A percentile compares a stretch with the other conserved stretches of the same genome.
These are phyloP conservation scores for Sedum album DNA, from an alignment of 164 flowering plant species.

Conservation along the genomic window DNA sequence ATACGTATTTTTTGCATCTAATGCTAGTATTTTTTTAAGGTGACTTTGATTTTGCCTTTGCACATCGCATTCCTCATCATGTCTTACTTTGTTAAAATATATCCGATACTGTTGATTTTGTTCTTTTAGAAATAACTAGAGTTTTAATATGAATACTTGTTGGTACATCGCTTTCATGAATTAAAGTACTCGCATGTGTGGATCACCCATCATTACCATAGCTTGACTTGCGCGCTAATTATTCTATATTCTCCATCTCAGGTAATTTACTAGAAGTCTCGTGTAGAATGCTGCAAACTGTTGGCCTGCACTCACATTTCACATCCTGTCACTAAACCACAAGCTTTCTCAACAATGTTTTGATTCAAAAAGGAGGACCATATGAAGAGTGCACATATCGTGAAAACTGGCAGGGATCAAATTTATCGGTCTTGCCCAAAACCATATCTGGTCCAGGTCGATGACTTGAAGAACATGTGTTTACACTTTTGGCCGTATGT, in stretches of 20 bases:
- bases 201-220: too few species aligned
- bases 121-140: not conserved
- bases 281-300: too few species aligned
- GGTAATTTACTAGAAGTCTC: conserved; percentile 72
- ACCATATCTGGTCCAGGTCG: not conserved
- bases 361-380: not conserved
- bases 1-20: too few species aligned
- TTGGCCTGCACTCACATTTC: too few species aligned
- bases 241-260: conserved; percentile 20
- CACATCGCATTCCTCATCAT: not conserved
- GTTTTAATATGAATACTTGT: not conserved
- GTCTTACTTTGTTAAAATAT: not conserved
- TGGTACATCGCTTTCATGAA: too few species aligned
- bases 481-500: not conserved
- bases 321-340: conserved; percentile 43
- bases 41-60: not conserved
- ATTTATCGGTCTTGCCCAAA: not conserved
- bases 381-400: conserved; percentile 1
- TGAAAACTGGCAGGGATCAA: not conserved
- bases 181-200: too few species aligned
- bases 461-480: not conserved
- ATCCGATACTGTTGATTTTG: not conserved
- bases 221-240: conserved; percentile 10
- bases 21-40: not conserved
- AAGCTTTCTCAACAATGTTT: conserved; percentile 7